These are phyloP conservation scores for Phaffia rhodozyma DNA, from an alignment of 1,284 basidiomycete species.

Conservation along the genomic window DNA sequence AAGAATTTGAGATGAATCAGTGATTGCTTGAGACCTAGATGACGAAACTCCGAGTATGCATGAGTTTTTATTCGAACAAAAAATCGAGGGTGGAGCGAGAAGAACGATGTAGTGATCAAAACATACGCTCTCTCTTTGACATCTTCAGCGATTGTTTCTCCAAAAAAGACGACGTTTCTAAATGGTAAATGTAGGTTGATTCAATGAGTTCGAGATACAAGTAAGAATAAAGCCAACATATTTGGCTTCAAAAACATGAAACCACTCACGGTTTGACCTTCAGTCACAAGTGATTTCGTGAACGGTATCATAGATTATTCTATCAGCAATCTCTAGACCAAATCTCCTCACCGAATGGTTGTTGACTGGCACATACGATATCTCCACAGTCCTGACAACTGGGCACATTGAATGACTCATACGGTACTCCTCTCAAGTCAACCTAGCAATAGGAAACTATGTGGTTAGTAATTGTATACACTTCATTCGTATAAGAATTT, in stretches of 20 bases:
- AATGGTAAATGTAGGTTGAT: too few relatives aligned
- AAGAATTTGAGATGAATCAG: constrained; percentile 53
- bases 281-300: constrained; percentile 3
- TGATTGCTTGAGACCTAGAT: constrained; percentile 49
- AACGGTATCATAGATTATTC: constrained; percentile 7
- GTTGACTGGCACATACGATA: constrained; percentile 38
- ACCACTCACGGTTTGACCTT: too few relatives aligned
- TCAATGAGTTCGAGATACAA: constrained; percentile 52
- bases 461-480: not conserved
- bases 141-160: constrained; percentile 58
- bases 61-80: not conserved
- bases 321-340: too few relatives aligned
- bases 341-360: too few relatives aligned
- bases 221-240: not conserved
- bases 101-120: not conserved
- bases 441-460: constrained; percentile 42
- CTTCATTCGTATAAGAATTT: too few relatives aligned
- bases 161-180: constrained; percentile 67
- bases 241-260: not conserved
- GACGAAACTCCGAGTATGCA: not conserved
- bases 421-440: constrained; percentile 62
- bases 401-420: constrained; percentile 65
- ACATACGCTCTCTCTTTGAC: constrained; percentile 61
- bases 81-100: not conserved
- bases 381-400: constrained; percentile 52